These are phyloP conservation scores for Solanum sejunctum DNA, from an alignment of 257 asterid species.

Conservation along the genomic window DNA sequence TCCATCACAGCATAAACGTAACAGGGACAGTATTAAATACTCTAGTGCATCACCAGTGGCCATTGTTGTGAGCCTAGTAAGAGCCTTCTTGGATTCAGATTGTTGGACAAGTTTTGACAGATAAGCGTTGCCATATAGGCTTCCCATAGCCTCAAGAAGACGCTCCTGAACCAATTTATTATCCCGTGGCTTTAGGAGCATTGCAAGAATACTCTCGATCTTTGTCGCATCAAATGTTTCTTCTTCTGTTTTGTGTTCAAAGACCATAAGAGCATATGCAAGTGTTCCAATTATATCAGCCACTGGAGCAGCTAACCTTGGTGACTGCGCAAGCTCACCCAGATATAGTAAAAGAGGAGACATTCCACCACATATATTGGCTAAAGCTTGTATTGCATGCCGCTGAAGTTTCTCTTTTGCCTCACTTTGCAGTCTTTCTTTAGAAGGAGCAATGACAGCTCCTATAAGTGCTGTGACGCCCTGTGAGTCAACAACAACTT, in stretches of 20 bases:
- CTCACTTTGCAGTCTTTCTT: slow-evolving; percentile 66
- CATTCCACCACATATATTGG: slow-evolving; percentile 69
- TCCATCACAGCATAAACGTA: slow-evolving; percentile 41
- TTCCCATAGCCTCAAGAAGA: slow-evolving; percentile 72
- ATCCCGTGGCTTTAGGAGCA: slow-evolving; percentile 80
- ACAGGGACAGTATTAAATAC: slow-evolving; percentile 39
- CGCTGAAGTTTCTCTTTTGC: slow-evolving; percentile 56
- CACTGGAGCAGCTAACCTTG: slow-evolving; percentile 82
- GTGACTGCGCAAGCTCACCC: slow-evolving; percentile 74
- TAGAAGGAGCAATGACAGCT: slow-evolving; percentile 69
- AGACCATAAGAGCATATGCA: slow-evolving; percentile 65
- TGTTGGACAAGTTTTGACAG: slow-evolving; percentile 30
- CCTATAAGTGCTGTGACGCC: slow-evolving; percentile 67
- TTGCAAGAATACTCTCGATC: slow-evolving; percentile 46
- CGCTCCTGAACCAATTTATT: slow-evolving; percentile 77
- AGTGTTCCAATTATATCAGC: slow-evolving; percentile 86
- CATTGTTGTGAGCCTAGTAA: slow-evolving; percentile 61
- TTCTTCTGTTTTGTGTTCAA: slow-evolving; percentile 32
- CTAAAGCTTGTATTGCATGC: slow-evolving; percentile 60
- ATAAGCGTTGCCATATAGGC: slow-evolving; percentile 51
- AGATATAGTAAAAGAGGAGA: slow-evolving; percentile 48
- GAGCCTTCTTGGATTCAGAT: slow-evolving; percentile 63
- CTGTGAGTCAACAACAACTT: slow-evolving; percentile 45
- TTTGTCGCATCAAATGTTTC: slow-evolving; percentile 36
- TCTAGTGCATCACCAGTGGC: slow-evolving; percentile 61